Evolutionary conservation across 2,329 filamentous ascomycete genomes (phyloP).

Genomic region (Hymenotorrendiella dingleyae): DNA sequence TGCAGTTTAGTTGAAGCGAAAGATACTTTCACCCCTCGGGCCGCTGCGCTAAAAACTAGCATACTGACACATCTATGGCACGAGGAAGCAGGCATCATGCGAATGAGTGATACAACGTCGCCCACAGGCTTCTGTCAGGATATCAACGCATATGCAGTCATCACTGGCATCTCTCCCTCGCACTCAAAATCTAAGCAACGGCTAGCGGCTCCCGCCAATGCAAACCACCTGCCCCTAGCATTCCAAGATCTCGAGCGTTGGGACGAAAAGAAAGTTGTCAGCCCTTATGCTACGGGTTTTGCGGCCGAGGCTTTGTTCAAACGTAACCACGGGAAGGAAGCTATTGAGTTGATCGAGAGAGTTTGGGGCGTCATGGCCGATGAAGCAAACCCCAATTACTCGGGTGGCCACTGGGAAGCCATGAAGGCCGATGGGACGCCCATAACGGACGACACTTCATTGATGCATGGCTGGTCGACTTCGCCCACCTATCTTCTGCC

Average conservation of each 20-base stretch:
- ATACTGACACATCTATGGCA: constrained; percentile 18
- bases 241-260: constrained; percentile 14
- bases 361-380: constrained; percentile 22
- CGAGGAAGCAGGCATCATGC: constrained; percentile 11
- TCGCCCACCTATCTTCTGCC: constrained; percentile 21
- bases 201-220: constrained; percentile 7
- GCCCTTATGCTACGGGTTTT: constrained; percentile 20
- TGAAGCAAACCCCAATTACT: constrained; percentile 15
- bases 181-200: constrained; percentile 1
- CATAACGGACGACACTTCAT: constrained; percentile 16
- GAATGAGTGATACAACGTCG: constrained; percentile 13
- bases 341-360: constrained; percentile 14
- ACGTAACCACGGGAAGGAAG: constrained; percentile 6
- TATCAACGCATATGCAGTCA: constrained; percentile 17
- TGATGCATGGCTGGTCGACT: constrained; percentile 22
- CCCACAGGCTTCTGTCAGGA: constrained; percentile 17
- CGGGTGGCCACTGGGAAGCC: constrained; percentile 21
- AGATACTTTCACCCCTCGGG: constrained; percentile 8
- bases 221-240: constrained; percentile 11
- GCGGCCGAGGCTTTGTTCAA: constrained; percentile 17
- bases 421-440: constrained; percentile 17
- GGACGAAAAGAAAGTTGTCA: constrained; percentile 16
- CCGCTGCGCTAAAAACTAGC: constrained; percentile 11
- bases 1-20: constrained; percentile 1
- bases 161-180: constrained; percentile 12